Percentiles rank a stretch among this genome's conserved stretches.
Conservation (phyloP, 345 rosid species). For the Bruguiera sexangula region DNA sequence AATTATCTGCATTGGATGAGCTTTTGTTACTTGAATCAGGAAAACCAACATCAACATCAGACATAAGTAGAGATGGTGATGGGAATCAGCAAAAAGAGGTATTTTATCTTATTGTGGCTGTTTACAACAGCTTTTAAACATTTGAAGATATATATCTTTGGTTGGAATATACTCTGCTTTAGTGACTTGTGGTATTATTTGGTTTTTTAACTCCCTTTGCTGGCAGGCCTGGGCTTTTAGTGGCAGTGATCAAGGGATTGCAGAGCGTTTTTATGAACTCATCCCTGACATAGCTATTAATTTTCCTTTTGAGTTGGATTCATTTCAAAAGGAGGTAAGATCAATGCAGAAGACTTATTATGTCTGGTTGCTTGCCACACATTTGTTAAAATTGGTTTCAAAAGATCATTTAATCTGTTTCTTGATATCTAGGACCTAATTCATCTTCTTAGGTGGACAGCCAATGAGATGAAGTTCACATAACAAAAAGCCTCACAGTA, state of each 20-base stretch:
- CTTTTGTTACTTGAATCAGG: slow-evolving; percentile 61
- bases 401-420: no score
- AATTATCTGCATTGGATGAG: slow-evolving; percentile 65
- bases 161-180: background rate
- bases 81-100: slow-evolving; percentile 58
- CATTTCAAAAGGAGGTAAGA: slow-evolving; percentile 85
- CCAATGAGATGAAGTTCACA: background rate
- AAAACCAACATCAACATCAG: slow-evolving; percentile 33
- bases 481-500: background rate
- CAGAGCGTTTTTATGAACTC: slow-evolving; percentile 66
- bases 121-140: background rate
- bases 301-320: slow-evolving; percentile 88
- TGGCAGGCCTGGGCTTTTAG: slow-evolving; percentile 72
- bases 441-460: background rate
- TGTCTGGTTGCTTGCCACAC: background rate
- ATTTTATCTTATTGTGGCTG: slow-evolving; percentile 14
- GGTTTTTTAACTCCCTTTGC: slow-evolving; percentile 18
- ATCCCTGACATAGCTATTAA: slow-evolving; percentile 90
- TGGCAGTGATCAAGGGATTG: slow-evolving; percentile 69
- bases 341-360: slow-evolving; percentile 1
- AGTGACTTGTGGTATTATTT: slow-evolving; percentile 14
- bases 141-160: background rate
- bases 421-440: background rate
- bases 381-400: slow-evolving; percentile 3
- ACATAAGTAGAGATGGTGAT: slow-evolving; percentile 27